Percentiles rank a stretch among this genome's conserved stretches.
phyloP scores from a whole-genome alignment of 192 early-diverging fungal species.

The Coemansia sp. region DNA sequence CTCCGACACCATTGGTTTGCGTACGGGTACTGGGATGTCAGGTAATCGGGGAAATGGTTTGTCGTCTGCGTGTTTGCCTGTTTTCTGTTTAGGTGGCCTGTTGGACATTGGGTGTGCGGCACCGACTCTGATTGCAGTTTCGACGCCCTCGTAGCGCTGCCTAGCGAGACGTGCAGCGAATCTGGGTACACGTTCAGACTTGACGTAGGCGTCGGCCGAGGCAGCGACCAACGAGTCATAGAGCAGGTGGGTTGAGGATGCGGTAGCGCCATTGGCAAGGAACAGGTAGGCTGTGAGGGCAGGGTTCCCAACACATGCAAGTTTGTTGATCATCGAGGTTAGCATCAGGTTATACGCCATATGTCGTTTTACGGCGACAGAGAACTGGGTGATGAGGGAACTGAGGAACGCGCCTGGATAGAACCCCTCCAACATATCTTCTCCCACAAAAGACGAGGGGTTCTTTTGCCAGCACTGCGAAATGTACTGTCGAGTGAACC shows the following conservation, averaged over 20 bases:
- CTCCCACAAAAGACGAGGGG: not conserved
- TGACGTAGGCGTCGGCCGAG: constrained; percentile 44
- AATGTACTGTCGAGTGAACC: constrained; percentile 6
- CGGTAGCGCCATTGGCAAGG: constrained; percentile 28
- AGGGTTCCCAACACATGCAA: constrained; percentile 53
- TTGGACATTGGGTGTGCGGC: constrained; percentile 23
- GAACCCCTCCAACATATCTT: constrained; percentile 8
- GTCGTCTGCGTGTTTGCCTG: too few relatives aligned
- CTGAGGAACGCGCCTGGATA: constrained; percentile 59
- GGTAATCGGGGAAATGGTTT: too few relatives aligned
- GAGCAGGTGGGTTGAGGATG: constrained; percentile 3
- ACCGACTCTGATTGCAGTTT: constrained; percentile 42
- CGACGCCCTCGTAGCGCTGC: constrained; percentile 39
- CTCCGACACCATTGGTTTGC: too few relatives aligned
- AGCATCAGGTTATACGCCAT: constrained; percentile 60
- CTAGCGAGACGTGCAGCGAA: constrained; percentile 39
- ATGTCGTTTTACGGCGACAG: constrained; percentile 43
- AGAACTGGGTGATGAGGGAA: constrained; percentile 51
- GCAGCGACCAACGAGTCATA: constrained; percentile 38
- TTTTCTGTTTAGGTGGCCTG: not conserved
- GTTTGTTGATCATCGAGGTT: constrained; percentile 56
- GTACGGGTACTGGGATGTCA: too few relatives aligned
- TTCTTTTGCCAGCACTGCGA: constrained; percentile 7
- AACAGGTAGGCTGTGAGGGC: constrained; percentile 36
- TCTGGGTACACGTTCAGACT: constrained; percentile 33